These are phyloP conservation scores for Pisolithus microcarpus DNA, from an alignment of 768 basidiomycete genomes.

Conservation along the genomic window DNA sequence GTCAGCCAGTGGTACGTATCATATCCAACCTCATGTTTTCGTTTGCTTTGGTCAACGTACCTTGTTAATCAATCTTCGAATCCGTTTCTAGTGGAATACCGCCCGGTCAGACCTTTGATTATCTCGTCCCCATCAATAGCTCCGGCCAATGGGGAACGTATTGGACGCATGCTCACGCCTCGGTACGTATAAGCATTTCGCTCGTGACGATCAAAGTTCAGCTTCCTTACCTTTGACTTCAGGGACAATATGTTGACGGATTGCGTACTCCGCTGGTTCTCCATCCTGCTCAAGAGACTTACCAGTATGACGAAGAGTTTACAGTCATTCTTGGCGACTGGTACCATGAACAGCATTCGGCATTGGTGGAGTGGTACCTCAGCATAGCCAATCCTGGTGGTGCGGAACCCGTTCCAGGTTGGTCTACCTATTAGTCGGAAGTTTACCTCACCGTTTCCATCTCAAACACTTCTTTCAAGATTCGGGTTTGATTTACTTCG, in stretches of 20 bases:
- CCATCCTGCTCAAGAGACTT: conserved; percentile 56
- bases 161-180: conserved; percentile 71
- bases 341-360: conserved; percentile 76
- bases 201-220: background rate
- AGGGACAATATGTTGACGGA: conserved; percentile 92
- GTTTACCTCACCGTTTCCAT: background rate
- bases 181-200: conserved; percentile 11
- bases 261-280: conserved; percentile 82
- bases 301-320: conserved; percentile 85
- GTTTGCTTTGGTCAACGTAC: background rate
- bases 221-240: conserved; percentile 1
- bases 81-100: conserved; percentile 60
- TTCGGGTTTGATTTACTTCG: conserved; percentile 76
- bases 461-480: conserved; percentile 35
- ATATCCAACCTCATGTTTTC: no score
- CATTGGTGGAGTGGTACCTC: conserved; percentile 60
- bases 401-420: conserved; percentile 83
- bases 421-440: conserved; percentile 4
- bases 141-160: conserved; percentile 75
- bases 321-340: conserved; percentile 85
- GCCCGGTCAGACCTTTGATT: conserved; percentile 60
- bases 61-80: background rate
- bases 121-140: conserved; percentile 61
- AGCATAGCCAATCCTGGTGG: conserved; percentile 72
- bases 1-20: conserved; percentile 73